phyloP scores from a whole-genome alignment of 805 yeast genomes.

The Cyberlindnera maclurae region DNA sequence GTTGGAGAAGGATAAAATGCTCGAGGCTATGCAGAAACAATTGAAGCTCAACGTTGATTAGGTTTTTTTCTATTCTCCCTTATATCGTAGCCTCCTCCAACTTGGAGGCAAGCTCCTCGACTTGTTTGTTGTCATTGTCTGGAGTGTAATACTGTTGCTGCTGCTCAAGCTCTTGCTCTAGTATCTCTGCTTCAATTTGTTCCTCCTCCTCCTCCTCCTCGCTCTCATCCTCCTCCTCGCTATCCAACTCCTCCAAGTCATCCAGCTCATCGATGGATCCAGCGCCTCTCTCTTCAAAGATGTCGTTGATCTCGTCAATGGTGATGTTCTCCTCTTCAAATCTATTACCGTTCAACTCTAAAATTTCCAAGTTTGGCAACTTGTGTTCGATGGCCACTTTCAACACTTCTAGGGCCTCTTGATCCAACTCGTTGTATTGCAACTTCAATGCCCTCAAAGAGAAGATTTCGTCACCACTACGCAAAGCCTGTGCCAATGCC shows the following conservation, averaged over 20 bases:
- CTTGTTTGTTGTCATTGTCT: constrained; percentile 35
- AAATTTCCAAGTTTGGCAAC: constrained; percentile 50
- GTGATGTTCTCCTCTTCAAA: constrained; percentile 81
- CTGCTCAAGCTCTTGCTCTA: constrained; percentile 35
- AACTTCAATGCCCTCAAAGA: constrained; percentile 56
- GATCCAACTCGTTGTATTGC: constrained; percentile 84
- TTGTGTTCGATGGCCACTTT: constrained; percentile 44
- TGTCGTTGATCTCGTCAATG: constrained; percentile 49
- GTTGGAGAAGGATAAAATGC: constrained; percentile 57
- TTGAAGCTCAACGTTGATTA: constrained; percentile 17
- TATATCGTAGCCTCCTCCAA: constrained; percentile 49
- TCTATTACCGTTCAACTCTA: constrained; percentile 91
- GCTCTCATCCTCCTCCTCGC: constrained; percentile 46
- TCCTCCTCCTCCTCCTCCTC: constrained; percentile 36
- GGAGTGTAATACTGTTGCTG: constrained; percentile 36
- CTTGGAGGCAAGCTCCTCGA: constrained; percentile 51
- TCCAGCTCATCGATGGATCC: constrained; percentile 92
- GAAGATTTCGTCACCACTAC: constrained; percentile 29
- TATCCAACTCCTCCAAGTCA: constrained; percentile 79
- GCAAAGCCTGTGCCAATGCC: constrained; percentile 42
- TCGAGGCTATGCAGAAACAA: constrained; percentile 33
- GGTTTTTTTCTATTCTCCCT: neutral
- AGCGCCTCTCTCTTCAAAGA: constrained; percentile 64
- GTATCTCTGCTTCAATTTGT: constrained; percentile 15
- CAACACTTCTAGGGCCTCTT: constrained; percentile 53